These are phyloP conservation scores for Hypomontagnella monticulosa DNA, from an alignment of 495 filamentous ascomycete species.

Conservation along the genomic window DNA sequence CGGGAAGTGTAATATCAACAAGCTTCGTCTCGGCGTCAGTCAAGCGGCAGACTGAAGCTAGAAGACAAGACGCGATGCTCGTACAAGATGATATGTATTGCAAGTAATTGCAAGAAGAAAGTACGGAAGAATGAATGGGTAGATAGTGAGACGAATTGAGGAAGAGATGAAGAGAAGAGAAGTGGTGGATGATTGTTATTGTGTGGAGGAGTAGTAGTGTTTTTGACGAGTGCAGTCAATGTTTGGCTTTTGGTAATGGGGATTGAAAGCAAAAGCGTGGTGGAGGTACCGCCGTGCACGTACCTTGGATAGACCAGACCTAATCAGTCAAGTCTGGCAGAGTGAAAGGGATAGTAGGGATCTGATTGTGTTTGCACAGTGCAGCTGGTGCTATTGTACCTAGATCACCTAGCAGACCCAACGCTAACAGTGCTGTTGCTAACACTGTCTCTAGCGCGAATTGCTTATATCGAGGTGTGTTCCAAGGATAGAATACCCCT, in stretches of 20 bases:
- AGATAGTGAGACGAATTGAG: conserved; percentile 28
- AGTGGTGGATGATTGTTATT: conserved; percentile 33
- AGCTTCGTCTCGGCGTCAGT: neutral
- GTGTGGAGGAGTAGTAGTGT: conserved; percentile 38
- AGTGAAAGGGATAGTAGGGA: too few relatives aligned
- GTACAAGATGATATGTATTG: conserved; percentile 8
- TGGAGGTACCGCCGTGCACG: conserved; percentile 6
- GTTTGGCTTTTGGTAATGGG: conserved; percentile 42
- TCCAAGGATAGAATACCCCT: conserved; percentile 12
- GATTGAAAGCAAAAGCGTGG: conserved; percentile 22
- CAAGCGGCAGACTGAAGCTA: conserved; percentile 12
- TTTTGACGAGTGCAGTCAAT: conserved; percentile 42
- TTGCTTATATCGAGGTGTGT: neutral
- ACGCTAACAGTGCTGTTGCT: too few relatives aligned
- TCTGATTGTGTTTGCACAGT: too few relatives aligned
- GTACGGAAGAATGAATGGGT: conserved; percentile 10
- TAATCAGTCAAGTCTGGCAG: too few relatives aligned
- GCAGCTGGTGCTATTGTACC: too few relatives aligned
- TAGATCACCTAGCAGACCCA: too few relatives aligned
- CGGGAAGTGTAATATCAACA: conserved; percentile 30
- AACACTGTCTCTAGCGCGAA: conserved; percentile 38
- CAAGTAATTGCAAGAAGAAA: neutral
- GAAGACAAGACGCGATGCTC: conserved; percentile 34
- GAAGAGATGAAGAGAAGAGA: conserved; percentile 16
- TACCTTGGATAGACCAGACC: too few relatives aligned